Conservation (phyloP, 805 yeast species). For the Yamadazyma kitorensis region DNA sequence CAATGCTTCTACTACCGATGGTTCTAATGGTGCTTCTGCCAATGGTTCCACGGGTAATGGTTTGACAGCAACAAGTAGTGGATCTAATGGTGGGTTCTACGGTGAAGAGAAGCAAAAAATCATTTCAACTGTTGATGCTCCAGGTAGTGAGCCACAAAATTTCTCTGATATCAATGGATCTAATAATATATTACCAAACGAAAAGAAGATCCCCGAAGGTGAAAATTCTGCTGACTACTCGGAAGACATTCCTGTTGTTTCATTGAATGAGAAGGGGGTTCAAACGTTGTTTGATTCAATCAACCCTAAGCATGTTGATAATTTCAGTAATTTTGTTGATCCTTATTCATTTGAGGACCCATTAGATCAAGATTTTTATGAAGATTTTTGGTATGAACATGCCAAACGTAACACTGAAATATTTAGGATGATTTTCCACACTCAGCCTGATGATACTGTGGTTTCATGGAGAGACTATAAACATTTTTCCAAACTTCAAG, state of each 20-base stretch:
- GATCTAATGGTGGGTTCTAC: slow-evolving; percentile 1
- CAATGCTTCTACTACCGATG: not conserved
- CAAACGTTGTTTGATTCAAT: slow-evolving; percentile 37
- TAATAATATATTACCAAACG: not conserved
- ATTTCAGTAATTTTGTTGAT: slow-evolving; percentile 58
- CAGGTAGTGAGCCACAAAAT: slow-evolving; percentile 3
- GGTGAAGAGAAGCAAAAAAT: slow-evolving; percentile 6
- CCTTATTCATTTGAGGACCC: slow-evolving; percentile 93
- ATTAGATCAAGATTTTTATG: slow-evolving; percentile 71
- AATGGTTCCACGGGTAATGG: too few relatives aligned
- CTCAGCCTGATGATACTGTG: slow-evolving; percentile 95
- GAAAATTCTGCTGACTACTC: slow-evolving; percentile 10
- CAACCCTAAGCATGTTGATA: slow-evolving; percentile 33
- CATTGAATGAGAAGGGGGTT: slow-evolving; percentile 43
- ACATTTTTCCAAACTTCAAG: slow-evolving; percentile 55
- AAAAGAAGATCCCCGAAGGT: not conserved
- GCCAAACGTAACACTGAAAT: slow-evolving; percentile 83
- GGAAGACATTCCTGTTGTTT: slow-evolving; percentile 38
- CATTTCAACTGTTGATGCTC: slow-evolving; percentile 11
- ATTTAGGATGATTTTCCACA: slow-evolving; percentile 81
- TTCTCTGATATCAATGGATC: slow-evolving; percentile 1
- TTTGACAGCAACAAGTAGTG: too few relatives aligned
- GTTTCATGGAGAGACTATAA: slow-evolving; percentile 87
- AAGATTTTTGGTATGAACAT: slow-evolving; percentile 78
- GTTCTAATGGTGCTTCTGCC: too few relatives aligned